Evolutionary conservation across 179 eudicot species (phyloP).

Genomic region (Silene noctiflora): DNA sequence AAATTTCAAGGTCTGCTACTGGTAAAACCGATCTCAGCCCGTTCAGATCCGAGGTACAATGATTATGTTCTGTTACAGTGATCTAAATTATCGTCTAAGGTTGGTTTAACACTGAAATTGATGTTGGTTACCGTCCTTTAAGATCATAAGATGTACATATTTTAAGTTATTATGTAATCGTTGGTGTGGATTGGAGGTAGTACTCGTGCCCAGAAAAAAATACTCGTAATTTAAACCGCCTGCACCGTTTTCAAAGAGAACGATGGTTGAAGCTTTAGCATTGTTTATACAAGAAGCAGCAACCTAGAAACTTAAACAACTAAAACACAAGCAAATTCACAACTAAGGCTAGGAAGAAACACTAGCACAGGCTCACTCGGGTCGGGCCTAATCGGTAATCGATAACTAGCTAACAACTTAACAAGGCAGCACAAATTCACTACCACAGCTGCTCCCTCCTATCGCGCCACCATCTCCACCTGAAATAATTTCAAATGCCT

Average conservation of each 20-base stretch:
- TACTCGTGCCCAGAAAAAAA: not conserved
- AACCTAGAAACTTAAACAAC: not conserved
- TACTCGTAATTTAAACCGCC: too few relatives aligned
- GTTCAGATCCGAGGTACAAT: too few relatives aligned
- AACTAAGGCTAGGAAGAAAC: too few relatives aligned
- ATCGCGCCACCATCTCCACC: slow-evolving; percentile 87
- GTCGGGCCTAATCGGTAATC: not conserved
- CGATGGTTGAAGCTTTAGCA: not conserved
- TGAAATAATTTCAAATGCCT: slow-evolving; percentile 20
- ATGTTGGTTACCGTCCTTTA: too few relatives aligned
- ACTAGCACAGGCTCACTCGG: not conserved
- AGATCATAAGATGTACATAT: too few relatives aligned
- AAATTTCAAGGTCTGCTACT: not conserved
- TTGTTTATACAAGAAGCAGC: slow-evolving; percentile 16
- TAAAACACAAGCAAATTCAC: not conserved
- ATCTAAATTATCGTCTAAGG: too few relatives aligned
- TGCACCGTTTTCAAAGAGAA: not conserved
- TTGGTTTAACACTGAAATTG: too few relatives aligned
- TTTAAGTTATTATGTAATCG: not conserved
- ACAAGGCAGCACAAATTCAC: not conserved
- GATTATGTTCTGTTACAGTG: not conserved
- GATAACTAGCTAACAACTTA: not conserved
- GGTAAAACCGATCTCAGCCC: not conserved
- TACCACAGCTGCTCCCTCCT: slow-evolving; percentile 71
- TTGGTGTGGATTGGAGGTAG: not conserved